Evolutionary conservation across 2,329 filamentous ascomycete genomes (phyloP).

Genomic region (Ceratocystis papillata): DNA sequence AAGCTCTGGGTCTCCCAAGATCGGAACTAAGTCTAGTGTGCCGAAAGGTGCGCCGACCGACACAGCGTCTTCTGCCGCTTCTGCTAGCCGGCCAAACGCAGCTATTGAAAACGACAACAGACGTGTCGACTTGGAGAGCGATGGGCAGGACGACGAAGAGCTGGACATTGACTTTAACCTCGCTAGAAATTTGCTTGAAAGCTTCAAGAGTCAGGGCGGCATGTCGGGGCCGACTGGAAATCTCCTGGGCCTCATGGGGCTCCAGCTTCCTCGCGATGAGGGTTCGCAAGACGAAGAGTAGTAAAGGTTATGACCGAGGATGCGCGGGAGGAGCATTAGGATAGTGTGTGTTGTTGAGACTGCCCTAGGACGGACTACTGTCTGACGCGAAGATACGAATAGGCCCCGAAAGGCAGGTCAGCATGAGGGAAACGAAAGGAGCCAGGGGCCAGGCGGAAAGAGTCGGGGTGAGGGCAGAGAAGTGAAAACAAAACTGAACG

Average conservation of each 20-base stretch:
- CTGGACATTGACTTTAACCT: conserved; percentile 77
- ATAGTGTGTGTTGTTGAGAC: not conserved
- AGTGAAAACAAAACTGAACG: no score
- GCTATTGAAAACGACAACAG: conserved; percentile 9
- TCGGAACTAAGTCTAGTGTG: not conserved
- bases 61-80: not conserved
- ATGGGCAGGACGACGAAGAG: conserved; percentile 45
- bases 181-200: conserved; percentile 81
- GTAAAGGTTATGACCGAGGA: not conserved
- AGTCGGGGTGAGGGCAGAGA: no score
- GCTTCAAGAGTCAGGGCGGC: conserved; percentile 82
- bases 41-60: not conserved
- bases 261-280: conserved; percentile 71
- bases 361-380: no score
- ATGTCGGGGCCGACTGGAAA: conserved; percentile 79
- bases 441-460: no score
- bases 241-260: conserved; percentile 73
- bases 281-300: conserved; percentile 37
- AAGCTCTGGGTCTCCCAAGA: conserved; percentile 26
- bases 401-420: no score
- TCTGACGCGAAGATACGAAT: no score
- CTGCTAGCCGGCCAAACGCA: not conserved
- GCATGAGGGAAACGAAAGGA: not conserved
- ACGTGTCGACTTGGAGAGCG: conserved; percentile 27
- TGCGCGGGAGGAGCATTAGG: not conserved